Evolutionary conservation across 192 early-diverging fungal genomes (phyloP).

Genomic region (Mortierella alpina): DNA sequence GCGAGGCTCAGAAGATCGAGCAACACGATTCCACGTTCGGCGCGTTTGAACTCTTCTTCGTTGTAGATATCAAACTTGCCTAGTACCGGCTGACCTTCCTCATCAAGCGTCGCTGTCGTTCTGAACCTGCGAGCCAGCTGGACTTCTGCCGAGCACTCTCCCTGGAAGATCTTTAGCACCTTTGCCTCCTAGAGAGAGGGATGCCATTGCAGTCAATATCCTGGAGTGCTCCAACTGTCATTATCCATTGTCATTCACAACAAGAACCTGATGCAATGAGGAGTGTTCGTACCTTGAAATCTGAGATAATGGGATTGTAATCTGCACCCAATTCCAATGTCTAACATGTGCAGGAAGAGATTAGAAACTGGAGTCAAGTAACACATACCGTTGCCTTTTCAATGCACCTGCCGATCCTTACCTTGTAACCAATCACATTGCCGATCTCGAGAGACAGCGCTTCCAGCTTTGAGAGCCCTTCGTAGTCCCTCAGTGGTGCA

Average conservation of each 20-base stretch:
- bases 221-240: no score
- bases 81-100: conserved; percentile 22
- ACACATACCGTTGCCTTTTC: background rate
- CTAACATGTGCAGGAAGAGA: conserved; percentile 1
- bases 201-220: background rate
- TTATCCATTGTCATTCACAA: no score
- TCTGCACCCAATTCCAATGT: conserved; percentile 36
- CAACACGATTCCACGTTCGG: conserved; percentile 8
- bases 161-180: conserved; percentile 10
- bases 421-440: conserved; percentile 29
- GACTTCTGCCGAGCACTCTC: conserved; percentile 15
- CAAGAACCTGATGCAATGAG: no score
- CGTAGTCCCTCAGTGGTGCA: background rate
- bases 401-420: background rate
- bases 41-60: conserved; percentile 21
- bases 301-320: conserved; percentile 40
- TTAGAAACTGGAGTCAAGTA: background rate
- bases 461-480: conserved; percentile 4
- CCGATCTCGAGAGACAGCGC: conserved; percentile 5
- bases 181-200: conserved; percentile 25
- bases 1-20: conserved; percentile 31
- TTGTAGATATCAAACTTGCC: conserved; percentile 51
- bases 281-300: conserved; percentile 29
- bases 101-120: conserved; percentile 6
- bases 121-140: conserved; percentile 36